phyloP scores from a whole-genome alignment of 2,329 filamentous ascomycete species.

The Monosporascus ibericus region DNA sequence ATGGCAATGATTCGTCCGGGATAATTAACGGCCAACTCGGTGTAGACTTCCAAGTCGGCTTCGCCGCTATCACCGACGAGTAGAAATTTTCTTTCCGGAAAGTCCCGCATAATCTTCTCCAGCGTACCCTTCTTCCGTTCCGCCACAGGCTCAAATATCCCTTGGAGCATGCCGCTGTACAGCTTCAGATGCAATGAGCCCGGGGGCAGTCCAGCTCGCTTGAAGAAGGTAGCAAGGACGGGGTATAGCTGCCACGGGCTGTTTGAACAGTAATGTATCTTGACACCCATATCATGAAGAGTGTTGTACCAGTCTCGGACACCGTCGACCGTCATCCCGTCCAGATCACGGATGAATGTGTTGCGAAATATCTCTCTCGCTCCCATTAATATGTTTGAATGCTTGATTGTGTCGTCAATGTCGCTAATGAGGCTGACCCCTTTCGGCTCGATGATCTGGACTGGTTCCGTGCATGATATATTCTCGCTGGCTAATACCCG shows the following conservation, averaged over 20 bases:
- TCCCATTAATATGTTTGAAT: slow-evolving; percentile 81
- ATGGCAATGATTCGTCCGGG: slow-evolving; percentile 78
- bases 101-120: slow-evolving; percentile 80
- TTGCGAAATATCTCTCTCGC: slow-evolving; percentile 94
- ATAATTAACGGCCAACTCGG: slow-evolving; percentile 79
- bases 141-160: slow-evolving; percentile 94
- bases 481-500: slow-evolving; percentile 80
- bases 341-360: slow-evolving; percentile 82
- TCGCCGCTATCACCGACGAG: slow-evolving; percentile 94
- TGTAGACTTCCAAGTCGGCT: slow-evolving; percentile 95
- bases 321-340: slow-evolving; percentile 76
- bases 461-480: slow-evolving; percentile 72
- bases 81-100: slow-evolving; percentile 82
- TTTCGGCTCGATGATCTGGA: slow-evolving; percentile 68
- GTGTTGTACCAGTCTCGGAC: slow-evolving; percentile 84
- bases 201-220: slow-evolving; percentile 68
- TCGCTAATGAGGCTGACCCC: slow-evolving; percentile 95
- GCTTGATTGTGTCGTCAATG: slow-evolving; percentile 96
- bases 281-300: slow-evolving; percentile 73
- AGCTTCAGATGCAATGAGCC: slow-evolving; percentile 95
- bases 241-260: slow-evolving; percentile 97
- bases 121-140: slow-evolving; percentile 88
- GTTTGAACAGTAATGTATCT: slow-evolving; percentile 97
- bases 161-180: slow-evolving; percentile 94
- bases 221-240: slow-evolving; percentile 79